Evolutionary conservation across 805 yeast genomes (phyloP), one percentile per base, ranked within the genome.

Genomic region (Torulaspora indica): DNA sequence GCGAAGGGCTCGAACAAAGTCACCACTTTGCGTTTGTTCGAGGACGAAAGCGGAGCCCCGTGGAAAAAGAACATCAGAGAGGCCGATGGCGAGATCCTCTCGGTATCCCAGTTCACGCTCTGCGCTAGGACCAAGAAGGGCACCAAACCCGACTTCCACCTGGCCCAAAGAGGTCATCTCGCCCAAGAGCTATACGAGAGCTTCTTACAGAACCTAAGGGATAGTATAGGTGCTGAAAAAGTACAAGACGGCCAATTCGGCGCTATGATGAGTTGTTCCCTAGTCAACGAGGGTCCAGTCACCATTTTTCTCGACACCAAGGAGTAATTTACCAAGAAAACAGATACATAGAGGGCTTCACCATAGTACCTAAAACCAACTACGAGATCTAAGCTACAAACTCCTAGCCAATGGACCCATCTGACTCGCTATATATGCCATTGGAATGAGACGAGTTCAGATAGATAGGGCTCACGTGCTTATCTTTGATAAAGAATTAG

Each of bases 181-280:
- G 77, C 78, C 1, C 64, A 59, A 27, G 69, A 64, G 2, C 46
- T 70, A 18, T 75, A 74, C 49, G 72, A 79, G 8, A 57, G 62
- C 37, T 82, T 87, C 47, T 62, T 85, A 43, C 38, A 43, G 2
- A 58, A 69, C 17, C 64, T 86, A 46, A 64, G 71, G 47, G 57
- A 53, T 1, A 76, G 75, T n/a, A 48, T 87, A 45, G 85, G 85
- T 0, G 74, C 71, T 1, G 79, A 73, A 0, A 78, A 77, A 37
- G 95, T 89, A 3, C 75, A 82, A 51, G 96, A 90, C 56, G 98
- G 98, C 2, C 72, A 78, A 43, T 93, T 93, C 61, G 98, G 98
- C 0, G 98, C 91, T 8, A 86, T 91, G 96, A 93, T 93, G 98
- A 95, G 87, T 51, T 96, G 95, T 12, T 75, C 76, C 1, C 65